Base-by-base conservation (phyloP, 768 basidiomycete genomes). In the Boletus edulis region DNA sequence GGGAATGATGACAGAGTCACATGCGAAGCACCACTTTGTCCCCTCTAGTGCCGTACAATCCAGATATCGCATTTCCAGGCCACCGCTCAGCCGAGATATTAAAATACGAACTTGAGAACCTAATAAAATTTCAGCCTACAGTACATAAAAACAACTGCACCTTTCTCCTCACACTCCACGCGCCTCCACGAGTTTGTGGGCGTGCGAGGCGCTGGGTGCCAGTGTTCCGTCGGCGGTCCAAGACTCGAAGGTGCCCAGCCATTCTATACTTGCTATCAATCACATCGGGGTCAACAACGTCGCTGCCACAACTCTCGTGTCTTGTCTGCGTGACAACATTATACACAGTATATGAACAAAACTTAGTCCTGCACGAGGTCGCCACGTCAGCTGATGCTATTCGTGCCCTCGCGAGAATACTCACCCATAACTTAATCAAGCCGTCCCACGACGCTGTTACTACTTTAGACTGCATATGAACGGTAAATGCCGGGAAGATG, bases 371-470 rank as follows among this genome's bases (percentile, higher is more conserved):
- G 51, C 42, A 57, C 32, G 14, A 46, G 52, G 27, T 8, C 10
- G 34, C 29, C 29, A 29, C 11, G 37, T 64, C 48, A 56, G 54
- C 32, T 43, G 53, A 42, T 31, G 37, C 4, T 29, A 17, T 13
- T 37, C 12, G 29, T 14, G 13, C 9, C 24, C 3, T 49, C 39
- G 4, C 14, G 9, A 27, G 15, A 45, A n/a, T 9, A 79, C 87
- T 61, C 69, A 91, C 94, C 94, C 95, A 99, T 69, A 99, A 79
- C 75, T 98, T 98, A 73, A 98, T 98, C 61, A 94, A 76, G 13
- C 95, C 95, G 68, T 99, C 97, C 96, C 96, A 98, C 44, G 91
- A 94, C 10, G 91, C 94, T 4, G 97, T 99, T 50, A 99, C 83
- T 8, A 99, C 86, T 76, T 98, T 98, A 22, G 92, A 96, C 96